phyloP scores from a whole-genome alignment of 2,329 filamentous ascomycete genomes.

The Alternaria sp. region DNA sequence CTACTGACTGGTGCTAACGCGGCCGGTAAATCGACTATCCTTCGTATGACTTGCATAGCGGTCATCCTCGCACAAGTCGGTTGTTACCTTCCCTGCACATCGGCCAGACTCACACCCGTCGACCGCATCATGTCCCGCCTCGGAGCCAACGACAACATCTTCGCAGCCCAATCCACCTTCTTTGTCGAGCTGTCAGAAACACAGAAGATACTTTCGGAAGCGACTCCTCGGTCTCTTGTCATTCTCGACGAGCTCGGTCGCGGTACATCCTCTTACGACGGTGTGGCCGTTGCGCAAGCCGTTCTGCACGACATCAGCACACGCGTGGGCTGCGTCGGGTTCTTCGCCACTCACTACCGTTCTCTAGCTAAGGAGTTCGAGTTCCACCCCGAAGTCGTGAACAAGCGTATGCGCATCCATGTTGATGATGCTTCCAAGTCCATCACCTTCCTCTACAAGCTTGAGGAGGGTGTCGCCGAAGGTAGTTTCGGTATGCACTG shows the following conservation, averaged over 20 bases:
- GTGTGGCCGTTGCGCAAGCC: constrained; percentile 93
- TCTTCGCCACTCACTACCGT: constrained; percentile 98
- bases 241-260: constrained; percentile 96
- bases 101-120: constrained; percentile 83
- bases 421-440: constrained; percentile 83
- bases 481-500: constrained; percentile 99
- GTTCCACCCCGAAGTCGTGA: constrained; percentile 82
- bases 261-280: constrained; percentile 93
- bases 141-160: constrained; percentile 98
- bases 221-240: constrained; percentile 89
- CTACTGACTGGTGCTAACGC: constrained; percentile 95
- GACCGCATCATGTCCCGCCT: constrained; percentile 99
- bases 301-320: constrained; percentile 96
- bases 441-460: constrained; percentile 96
- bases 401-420: constrained; percentile 91
- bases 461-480: constrained; percentile 92
- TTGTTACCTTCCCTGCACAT: constrained; percentile 84
- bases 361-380: constrained; percentile 90
- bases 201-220: constrained; percentile 95
- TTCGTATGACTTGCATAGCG: constrained; percentile 95
- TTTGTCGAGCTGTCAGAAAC: constrained; percentile 97
- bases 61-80: constrained; percentile 98
- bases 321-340: constrained; percentile 90
- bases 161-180: constrained; percentile 96
- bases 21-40: constrained; percentile 93